Evolutionary conservation across 2,329 filamentous ascomycete genomes (phyloP).

Genomic region (Chaetothyriales sp.): DNA sequence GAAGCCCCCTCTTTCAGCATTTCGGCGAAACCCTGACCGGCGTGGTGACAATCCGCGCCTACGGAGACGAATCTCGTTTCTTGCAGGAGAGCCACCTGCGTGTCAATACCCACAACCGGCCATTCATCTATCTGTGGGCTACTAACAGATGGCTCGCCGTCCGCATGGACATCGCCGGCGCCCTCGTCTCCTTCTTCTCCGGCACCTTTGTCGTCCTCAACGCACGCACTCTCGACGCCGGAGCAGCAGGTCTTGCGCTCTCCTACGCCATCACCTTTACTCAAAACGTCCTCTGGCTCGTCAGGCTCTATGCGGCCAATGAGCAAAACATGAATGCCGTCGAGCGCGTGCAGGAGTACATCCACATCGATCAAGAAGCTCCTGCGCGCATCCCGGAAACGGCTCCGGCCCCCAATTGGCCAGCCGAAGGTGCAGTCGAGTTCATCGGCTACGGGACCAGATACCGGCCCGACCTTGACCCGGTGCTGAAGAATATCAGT

Average conservation of each 20-base stretch:
- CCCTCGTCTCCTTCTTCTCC: slow-evolving; percentile 84
- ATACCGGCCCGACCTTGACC: slow-evolving; percentile 76
- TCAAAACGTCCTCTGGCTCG: slow-evolving; percentile 92
- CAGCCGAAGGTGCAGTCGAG: slow-evolving; percentile 68
- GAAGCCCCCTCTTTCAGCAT: slow-evolving; percentile 92
- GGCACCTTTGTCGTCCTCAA: slow-evolving; percentile 80
- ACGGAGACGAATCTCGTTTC: slow-evolving; percentile 86
- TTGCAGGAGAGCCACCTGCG: slow-evolving; percentile 77
- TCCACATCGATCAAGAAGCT: slow-evolving; percentile 92
- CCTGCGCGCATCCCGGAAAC: slow-evolving; percentile 61
- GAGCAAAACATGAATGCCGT: slow-evolving; percentile 99
- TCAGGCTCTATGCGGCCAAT: slow-evolving; percentile 83
- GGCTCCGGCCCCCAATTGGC: slow-evolving; percentile 69
- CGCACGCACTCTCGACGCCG: slow-evolving; percentile 71
- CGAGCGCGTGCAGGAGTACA: slow-evolving; percentile 91
- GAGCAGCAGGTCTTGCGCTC: slow-evolving; percentile 81
- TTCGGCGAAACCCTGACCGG: slow-evolving; percentile 92
- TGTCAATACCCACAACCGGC: slow-evolving; percentile 81
- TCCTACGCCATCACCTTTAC: slow-evolving; percentile 96
- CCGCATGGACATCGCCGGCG: slow-evolving; percentile 78
- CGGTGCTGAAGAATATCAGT: slow-evolving; percentile 67
- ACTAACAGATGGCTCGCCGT: slow-evolving; percentile 94
- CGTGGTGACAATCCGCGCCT: slow-evolving; percentile 92
- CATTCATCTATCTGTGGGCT: slow-evolving; percentile 93
- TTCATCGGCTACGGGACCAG: slow-evolving; percentile 82